Base-by-base conservation (phyloP, 2,329 filamentous ascomycete genomes). In the Eutypella sp. region DNA sequence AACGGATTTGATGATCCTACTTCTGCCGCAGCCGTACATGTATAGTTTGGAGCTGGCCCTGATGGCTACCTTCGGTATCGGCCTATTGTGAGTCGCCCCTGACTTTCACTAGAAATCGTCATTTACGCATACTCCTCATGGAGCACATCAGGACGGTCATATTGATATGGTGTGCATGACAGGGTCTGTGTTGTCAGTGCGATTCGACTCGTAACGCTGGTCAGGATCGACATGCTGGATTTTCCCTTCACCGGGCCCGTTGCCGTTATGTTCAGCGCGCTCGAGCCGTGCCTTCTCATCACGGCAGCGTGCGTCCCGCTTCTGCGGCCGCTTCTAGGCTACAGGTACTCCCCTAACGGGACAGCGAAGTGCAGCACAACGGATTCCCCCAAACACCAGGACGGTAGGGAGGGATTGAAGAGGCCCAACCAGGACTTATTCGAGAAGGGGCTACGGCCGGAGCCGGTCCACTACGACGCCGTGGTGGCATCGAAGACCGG, bases 251-350 rank as follows among this genome's bases (percentile, higher is more conserved):
- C 59, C 7, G 57, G 66, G 31, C 59, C 62, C 18, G 54, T 51
- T 8, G 63, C 67, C 3, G 61, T 61, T 37, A 55, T 70, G 43
- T 69, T 67, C 51, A 62, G 59, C 15, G 61, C 59, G 9, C 49
- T 68, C 16, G 69, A 72, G 51, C 67, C 67, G 16, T 64, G 56
- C 40, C 56, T 72, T 23, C 67, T 61, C 29, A 60, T 72, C 10
- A 62, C 62, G 7, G 52, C 67, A 11, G 63, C 66, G n/a, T 72
- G 66, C 44, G 56, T 71, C 18, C 68, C 69, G 1, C 59, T 69
- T 15, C 57, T 71, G 25, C 64, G 68, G 1, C 68, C 69, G 5
- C 57, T 73, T 7, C 55, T 72, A 4, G 62, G 50, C 22, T 58
- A 48, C 23, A 51, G 39, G 7, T 57, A 58, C 33, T 48, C 49